phyloP scores from a whole-genome alignment of 306 rosid genomes.

The Trifolium repens region DNA sequence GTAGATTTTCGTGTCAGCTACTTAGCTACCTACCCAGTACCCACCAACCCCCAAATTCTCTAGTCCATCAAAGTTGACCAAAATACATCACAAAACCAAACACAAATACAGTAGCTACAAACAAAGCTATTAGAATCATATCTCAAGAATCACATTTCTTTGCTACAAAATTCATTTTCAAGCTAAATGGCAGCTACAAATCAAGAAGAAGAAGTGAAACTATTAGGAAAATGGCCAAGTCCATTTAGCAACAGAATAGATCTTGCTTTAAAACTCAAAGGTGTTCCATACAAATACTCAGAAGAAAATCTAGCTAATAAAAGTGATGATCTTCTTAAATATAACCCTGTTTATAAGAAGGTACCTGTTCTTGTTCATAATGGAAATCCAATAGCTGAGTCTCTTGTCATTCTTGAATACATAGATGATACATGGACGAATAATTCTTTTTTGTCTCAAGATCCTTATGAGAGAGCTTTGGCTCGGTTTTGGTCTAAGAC shows the following conservation, averaged over 20 bases:
- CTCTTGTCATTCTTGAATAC: conserved; percentile 52
- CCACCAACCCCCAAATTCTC: conserved; percentile 20
- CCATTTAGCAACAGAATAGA: conserved; percentile 47
- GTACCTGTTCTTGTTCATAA: conserved; percentile 53
- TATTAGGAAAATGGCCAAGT: conserved; percentile 47
- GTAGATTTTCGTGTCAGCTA: too few relatives aligned
- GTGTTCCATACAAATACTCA: conserved; percentile 36
- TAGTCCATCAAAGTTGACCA: conserved; percentile 40
- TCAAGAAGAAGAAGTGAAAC: conserved; percentile 35
- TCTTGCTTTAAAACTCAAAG: conserved; percentile 52
- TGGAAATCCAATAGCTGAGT: conserved; percentile 47
- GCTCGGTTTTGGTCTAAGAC: conserved; percentile 50
- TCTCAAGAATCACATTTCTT: not conserved
- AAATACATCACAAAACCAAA: conserved; percentile 16
- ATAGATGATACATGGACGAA: conserved; percentile 48
- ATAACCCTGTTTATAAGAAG: conserved; percentile 52
- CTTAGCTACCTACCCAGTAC: not conserved
- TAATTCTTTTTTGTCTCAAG: conserved; percentile 44
- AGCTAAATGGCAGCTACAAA: conserved; percentile 33
- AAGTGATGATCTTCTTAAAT: conserved; percentile 44
- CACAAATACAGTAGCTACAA: conserved; percentile 23
- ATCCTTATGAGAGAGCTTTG: conserved; percentile 48
- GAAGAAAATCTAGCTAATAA: conserved; percentile 45
- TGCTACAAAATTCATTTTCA: not conserved
- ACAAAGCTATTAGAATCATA: conserved; percentile 12